Percentiles rank a stretch among this genome's conserved stretches.
These are phyloP conservation scores for Magnaporthiopsis rhizophila DNA, from an alignment of 2,329 filamentous ascomycete genomes.

Conservation along the genomic window DNA sequence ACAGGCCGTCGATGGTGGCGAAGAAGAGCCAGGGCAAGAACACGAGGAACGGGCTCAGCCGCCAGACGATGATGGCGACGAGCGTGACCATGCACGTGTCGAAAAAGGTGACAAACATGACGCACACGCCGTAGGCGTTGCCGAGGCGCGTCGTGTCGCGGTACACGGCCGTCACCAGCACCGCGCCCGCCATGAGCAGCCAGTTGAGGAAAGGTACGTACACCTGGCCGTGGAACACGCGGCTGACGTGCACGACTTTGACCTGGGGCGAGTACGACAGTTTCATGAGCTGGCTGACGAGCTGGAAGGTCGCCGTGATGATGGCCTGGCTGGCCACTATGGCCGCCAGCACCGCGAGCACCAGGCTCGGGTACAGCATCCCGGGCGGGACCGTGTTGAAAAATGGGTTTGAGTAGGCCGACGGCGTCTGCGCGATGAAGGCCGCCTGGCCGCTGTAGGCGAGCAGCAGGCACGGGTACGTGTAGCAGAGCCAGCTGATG, in stretches of 20 bases:
- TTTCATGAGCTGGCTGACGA: slow-evolving; percentile 62
- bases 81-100: slow-evolving; percentile 68
- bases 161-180: slow-evolving; percentile 64
- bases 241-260: slow-evolving; percentile 61
- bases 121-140: slow-evolving; percentile 71
- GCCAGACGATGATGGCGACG: slow-evolving; percentile 66
- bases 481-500: slow-evolving; percentile 60
- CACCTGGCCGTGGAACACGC: slow-evolving; percentile 61
- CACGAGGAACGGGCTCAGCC: slow-evolving; percentile 43
- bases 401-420: slow-evolving; percentile 63
- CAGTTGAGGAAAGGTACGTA: slow-evolving; percentile 71
- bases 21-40: slow-evolving; percentile 58
- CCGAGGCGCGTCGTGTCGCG: slow-evolving; percentile 56
- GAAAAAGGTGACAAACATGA: slow-evolving; percentile 73
- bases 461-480: slow-evolving; percentile 55
- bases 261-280: slow-evolving; percentile 65
- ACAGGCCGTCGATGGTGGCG: slow-evolving; percentile 59
- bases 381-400: slow-evolving; percentile 62
- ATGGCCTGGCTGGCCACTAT: slow-evolving; percentile 71
- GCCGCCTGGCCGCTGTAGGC: slow-evolving; percentile 66
- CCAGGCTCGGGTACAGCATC: slow-evolving; percentile 55
- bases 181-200: slow-evolving; percentile 64
- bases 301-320: slow-evolving; percentile 59
- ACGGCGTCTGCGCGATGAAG: slow-evolving; percentile 47
- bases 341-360: slow-evolving; percentile 60